Conservation (phyloP, 2,329 filamentous ascomycete species). For the Talaromyces amestolkiae region DNA sequence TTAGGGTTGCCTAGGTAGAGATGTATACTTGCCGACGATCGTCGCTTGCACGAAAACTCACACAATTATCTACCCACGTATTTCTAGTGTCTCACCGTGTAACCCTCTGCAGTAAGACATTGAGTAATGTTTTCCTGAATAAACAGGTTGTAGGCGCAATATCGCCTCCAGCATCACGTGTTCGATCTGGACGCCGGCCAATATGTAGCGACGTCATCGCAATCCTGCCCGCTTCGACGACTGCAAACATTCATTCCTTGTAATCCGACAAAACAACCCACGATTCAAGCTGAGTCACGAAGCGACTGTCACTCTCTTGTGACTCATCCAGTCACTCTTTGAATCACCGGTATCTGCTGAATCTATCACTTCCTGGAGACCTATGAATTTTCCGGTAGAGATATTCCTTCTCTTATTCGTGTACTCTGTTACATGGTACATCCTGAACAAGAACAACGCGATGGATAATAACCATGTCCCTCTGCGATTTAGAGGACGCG, state of each 20-base stretch:
- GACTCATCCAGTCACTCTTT: not conserved
- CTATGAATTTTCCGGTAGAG: conserved; percentile 5
- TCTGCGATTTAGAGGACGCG: not conserved
- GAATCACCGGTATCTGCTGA: not conserved
- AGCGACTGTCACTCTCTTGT: not conserved
- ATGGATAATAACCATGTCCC: not conserved
- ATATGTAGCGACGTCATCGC: conserved; percentile 11
- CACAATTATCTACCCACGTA: not conserved
- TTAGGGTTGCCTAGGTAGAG: not conserved
- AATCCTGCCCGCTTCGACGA: not conserved
- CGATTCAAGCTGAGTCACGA: not conserved
- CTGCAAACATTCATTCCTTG: no score
- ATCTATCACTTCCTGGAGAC: not conserved
- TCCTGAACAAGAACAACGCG: not conserved
- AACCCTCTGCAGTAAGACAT: not conserved
- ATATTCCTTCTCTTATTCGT: not conserved
- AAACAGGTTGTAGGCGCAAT: not conserved
- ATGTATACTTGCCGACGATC: not conserved
- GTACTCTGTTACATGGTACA: conserved; percentile 1
- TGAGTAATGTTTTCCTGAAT: not conserved
- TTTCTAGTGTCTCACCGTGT: not conserved
- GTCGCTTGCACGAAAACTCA: not conserved
- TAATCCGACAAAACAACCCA: no score
- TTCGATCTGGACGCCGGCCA: not conserved
- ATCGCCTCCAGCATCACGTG: not conserved